phyloP scores from a whole-genome alignment of 2,329 filamentous ascomycete species.

The Blastomyces silverae region DNA sequence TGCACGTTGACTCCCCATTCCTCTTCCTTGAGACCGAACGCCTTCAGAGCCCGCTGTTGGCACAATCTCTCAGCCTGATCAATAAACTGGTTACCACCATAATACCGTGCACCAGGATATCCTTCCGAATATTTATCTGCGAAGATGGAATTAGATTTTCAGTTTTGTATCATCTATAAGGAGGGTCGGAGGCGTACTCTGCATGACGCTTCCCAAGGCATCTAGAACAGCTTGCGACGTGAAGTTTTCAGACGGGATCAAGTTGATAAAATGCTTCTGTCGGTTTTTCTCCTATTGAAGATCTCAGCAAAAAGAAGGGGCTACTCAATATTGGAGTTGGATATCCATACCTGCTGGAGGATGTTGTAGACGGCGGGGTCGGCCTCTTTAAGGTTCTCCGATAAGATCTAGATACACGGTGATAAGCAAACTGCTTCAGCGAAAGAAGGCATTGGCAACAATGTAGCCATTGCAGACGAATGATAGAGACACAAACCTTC shows the following conservation, averaged over 20 bases:
- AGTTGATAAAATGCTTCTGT: slow-evolving; percentile 97
- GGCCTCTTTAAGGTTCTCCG: slow-evolving; percentile 69
- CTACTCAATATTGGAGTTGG: not conserved
- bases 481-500: slow-evolving; percentile 31
- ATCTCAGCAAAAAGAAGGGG: slow-evolving; percentile 15
- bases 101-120: slow-evolving; percentile 93
- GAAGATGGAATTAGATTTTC: slow-evolving; percentile 35
- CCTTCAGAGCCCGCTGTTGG: slow-evolving; percentile 80
- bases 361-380: slow-evolving; percentile 85
- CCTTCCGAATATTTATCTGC: slow-evolving; percentile 97
- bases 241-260: slow-evolving; percentile 94
- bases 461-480: not conserved
- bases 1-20: slow-evolving; percentile 98
- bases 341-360: slow-evolving; percentile 66
- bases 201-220: slow-evolving; percentile 88
- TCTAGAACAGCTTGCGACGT: slow-evolving; percentile 89
- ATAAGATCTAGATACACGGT: slow-evolving; percentile 57
- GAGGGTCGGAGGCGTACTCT: slow-evolving; percentile 49
- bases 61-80: slow-evolving; percentile 84
- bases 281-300: slow-evolving; percentile 73
- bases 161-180: slow-evolving; percentile 14
- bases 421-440: slow-evolving; percentile 16
- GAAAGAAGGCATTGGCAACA: not conserved
- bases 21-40: slow-evolving; percentile 73
- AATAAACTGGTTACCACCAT: slow-evolving; percentile 94